phyloP scores from a whole-genome alignment of 352 stramenopile species.

The Phytophthora brassicae region DNA sequence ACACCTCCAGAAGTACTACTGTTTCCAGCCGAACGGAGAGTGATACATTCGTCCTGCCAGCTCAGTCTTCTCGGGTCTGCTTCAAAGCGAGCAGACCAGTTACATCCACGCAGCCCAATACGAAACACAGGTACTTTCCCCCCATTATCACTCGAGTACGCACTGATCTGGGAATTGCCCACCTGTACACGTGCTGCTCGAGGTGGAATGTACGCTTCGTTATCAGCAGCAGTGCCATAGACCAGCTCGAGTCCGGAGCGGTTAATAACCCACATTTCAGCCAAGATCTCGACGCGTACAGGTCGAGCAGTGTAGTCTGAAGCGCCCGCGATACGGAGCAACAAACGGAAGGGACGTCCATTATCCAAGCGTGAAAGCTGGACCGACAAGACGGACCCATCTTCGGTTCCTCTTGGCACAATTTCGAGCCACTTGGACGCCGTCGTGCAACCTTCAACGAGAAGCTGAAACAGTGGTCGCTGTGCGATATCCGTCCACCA shows the following conservation, averaged over 20 bases:
- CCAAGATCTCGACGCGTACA: slow-evolving; percentile 39
- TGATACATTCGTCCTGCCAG: slow-evolving; percentile 85
- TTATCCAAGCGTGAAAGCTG: slow-evolving; percentile 60
- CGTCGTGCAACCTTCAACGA: slow-evolving; percentile 61
- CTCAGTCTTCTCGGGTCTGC: slow-evolving; percentile 72
- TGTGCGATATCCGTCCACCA: slow-evolving; percentile 76
- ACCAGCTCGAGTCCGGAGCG: slow-evolving; percentile 73
- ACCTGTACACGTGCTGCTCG: slow-evolving; percentile 57
- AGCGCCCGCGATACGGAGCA: slow-evolving; percentile 55
- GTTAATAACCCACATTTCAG: slow-evolving; percentile 85
- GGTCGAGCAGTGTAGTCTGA: slow-evolving; percentile 26
- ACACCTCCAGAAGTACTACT: slow-evolving; percentile 33
- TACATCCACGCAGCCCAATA: slow-evolving; percentile 52
- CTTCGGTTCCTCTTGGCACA: slow-evolving; percentile 42
- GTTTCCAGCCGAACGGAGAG: slow-evolving; percentile 41
- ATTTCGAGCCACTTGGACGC: slow-evolving; percentile 75
- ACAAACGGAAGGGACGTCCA: slow-evolving; percentile 62
- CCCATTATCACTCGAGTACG: slow-evolving; percentile 52
- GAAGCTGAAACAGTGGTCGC: slow-evolving; percentile 67
- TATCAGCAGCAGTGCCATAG: slow-evolving; percentile 68
- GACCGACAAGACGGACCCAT: slow-evolving; percentile 57
- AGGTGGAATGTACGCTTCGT: slow-evolving; percentile 62
- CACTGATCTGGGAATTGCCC: slow-evolving; percentile 72
- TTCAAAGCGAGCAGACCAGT: slow-evolving; percentile 74
- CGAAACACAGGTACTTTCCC: slow-evolving; percentile 52